Evolutionary conservation across 257 asterid genomes (phyloP).

Genomic region (Solanum dulcamara): DNA sequence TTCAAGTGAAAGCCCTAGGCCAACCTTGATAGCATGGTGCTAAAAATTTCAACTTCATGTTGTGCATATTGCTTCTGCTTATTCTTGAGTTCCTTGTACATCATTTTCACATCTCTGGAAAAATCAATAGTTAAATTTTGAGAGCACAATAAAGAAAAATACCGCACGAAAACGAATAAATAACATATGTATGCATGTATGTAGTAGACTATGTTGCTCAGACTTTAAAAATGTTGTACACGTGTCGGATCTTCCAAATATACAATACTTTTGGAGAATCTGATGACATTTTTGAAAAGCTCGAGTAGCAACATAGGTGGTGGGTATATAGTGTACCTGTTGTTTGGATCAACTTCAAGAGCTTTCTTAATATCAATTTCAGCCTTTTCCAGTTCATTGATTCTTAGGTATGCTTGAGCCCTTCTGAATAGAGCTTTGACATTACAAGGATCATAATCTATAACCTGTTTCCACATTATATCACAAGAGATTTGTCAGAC

Average conservation of each 20-base stretch:
- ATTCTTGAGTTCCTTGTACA: conserved; percentile 32
- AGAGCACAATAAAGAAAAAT: background rate
- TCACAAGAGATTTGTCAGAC: background rate
- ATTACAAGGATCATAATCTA: conserved; percentile 32
- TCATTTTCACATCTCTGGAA: conserved; percentile 41
- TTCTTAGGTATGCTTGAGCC: conserved; percentile 36
- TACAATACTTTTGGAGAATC: background rate
- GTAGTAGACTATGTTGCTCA: background rate
- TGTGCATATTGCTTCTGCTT: conserved; percentile 26
- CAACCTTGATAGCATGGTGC: conserved; percentile 36
- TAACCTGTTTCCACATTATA: conserved; percentile 17
- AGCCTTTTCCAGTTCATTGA: conserved; percentile 39
- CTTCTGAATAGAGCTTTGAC: conserved; percentile 54
- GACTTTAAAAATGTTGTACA: background rate
- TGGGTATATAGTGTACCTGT: conserved; percentile 20
- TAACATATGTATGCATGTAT: background rate
- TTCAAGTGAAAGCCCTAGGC: conserved; percentile 1
- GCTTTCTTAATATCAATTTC: conserved; percentile 36
- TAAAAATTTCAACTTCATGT: conserved; percentile 35
- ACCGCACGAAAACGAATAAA: background rate
- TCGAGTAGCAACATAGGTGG: background rate
- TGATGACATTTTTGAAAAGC: background rate
- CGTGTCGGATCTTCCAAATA: background rate
- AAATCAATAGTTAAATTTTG: background rate
- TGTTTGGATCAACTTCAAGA: conserved; percentile 35